Percentiles rank a stretch among this genome's conserved stretches.
Evolutionary conservation across 164 flowering plant genomes (phyloP).

Genomic region (Nelumbo lutea): DNA sequence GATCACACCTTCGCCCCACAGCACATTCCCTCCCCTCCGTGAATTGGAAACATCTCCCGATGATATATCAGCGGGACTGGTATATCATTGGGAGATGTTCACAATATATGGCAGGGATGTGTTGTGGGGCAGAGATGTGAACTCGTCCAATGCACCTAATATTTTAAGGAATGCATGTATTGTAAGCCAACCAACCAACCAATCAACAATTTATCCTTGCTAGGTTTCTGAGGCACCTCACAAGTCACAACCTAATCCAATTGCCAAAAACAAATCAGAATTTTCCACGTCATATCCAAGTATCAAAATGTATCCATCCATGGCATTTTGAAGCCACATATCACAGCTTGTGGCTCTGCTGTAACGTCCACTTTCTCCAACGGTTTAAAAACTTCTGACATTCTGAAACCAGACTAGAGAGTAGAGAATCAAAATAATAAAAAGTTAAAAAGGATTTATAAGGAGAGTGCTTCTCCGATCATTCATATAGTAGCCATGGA

Average conservation of each 20-base stretch:
- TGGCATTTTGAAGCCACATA: slow-evolving; percentile 43
- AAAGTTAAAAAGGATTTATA: neutral
- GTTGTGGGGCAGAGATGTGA: too few species aligned
- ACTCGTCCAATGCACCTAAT: too few species aligned
- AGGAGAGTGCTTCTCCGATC: neutral
- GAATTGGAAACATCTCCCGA: too few species aligned
- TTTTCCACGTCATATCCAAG: slow-evolving; percentile 34
- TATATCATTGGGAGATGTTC: too few species aligned
- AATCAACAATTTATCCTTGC: too few species aligned
- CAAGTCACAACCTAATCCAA: slow-evolving; percentile 32
- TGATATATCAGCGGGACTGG: too few species aligned
- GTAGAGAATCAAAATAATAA: neutral
- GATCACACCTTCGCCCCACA: too few species aligned
- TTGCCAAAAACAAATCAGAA: slow-evolving; percentile 16
- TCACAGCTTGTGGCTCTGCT: slow-evolving; percentile 32
- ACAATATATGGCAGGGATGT: too few species aligned
- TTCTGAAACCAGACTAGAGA: neutral
- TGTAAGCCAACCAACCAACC: too few species aligned
- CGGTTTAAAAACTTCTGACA: slow-evolving; percentile 9
- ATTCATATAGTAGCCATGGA: slow-evolving; percentile 13
- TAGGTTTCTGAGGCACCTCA: too few species aligned
- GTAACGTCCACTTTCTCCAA: neutral
- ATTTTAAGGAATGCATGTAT: too few species aligned
- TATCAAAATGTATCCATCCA: slow-evolving; percentile 40
- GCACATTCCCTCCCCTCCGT: too few species aligned